Evolutionary conservation across 352 stramenopile genomes (phyloP).

Genomic region (Pythium utonaiense): DNA sequence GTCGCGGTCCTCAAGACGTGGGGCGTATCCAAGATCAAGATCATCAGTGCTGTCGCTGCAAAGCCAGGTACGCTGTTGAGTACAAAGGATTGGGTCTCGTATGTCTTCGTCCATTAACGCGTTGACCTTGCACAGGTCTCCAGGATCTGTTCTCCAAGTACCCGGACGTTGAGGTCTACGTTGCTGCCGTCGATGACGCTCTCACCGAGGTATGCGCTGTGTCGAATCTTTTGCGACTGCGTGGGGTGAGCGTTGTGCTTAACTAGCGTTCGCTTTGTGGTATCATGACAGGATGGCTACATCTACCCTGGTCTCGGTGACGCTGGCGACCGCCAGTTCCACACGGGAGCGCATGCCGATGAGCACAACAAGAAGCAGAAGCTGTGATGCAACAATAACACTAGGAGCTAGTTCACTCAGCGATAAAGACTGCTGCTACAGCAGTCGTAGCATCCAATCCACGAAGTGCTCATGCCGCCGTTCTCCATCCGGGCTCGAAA

Average conservation of each 20-base stretch:
- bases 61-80: conserved; percentile 57
- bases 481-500: no score
- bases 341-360: conserved; percentile 59
- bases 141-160: conserved; percentile 78
- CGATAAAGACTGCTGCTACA: background rate
- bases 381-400: conserved; percentile 26
- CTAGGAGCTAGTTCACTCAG: background rate
- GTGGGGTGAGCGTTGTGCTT: background rate
- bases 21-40: conserved; percentile 91
- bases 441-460: background rate
- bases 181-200: conserved; percentile 72
- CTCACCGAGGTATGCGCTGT: conserved; percentile 52
- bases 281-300: conserved; percentile 57
- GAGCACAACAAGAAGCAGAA: conserved; percentile 56
- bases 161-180: conserved; percentile 72
- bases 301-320: conserved; percentile 81
- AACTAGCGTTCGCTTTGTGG: background rate
- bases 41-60: conserved; percentile 93
- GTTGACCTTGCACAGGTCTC: conserved; percentile 31
- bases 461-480: no score
- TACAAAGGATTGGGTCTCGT: no score
- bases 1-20: conserved; percentile 96
- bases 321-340: conserved; percentile 81
- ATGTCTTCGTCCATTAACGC: background rate
- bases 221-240: background rate